phyloP scores from a whole-genome alignment of 257 asterid genomes.

The Misopates orontium region DNA sequence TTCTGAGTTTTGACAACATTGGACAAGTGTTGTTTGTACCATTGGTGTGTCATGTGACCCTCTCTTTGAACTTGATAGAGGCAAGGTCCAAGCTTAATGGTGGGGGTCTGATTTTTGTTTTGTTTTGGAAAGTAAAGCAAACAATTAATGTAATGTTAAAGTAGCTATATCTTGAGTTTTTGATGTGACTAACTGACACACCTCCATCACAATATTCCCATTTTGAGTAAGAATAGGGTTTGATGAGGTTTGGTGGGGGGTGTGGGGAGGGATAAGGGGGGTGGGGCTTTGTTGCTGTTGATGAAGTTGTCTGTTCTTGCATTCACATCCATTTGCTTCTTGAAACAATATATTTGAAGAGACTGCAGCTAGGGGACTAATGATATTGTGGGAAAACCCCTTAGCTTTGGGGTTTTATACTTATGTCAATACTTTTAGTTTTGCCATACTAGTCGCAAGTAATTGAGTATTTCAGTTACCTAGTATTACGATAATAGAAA shows the following conservation, averaged over 20 bases:
- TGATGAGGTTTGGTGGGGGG: too few species aligned
- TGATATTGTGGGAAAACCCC: too few species aligned
- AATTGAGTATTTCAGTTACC: too few species aligned
- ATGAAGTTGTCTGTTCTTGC: slow-evolving; percentile 8
- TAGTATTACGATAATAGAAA: too few species aligned
- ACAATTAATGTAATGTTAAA: neutral
- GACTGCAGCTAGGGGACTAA: too few species aligned
- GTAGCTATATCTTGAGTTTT: slow-evolving; percentile 26
- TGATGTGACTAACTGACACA: slow-evolving; percentile 51
- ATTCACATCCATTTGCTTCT: too few species aligned
- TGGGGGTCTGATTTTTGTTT: slow-evolving; percentile 13
- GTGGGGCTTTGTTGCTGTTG: slow-evolving; percentile 12
- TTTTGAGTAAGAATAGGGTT: slow-evolving; percentile 27
- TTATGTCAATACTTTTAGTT: too few species aligned
- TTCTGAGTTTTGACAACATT: slow-evolving; percentile 21
- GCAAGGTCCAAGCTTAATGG: slow-evolving; percentile 28
- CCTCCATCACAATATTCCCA: slow-evolving; percentile 44
- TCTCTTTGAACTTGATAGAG: too few species aligned
- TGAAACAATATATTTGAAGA: too few species aligned
- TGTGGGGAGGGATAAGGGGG: too few species aligned
- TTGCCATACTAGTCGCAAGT: too few species aligned
- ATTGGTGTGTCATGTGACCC: neutral
- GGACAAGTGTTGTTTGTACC: slow-evolving; percentile 36
- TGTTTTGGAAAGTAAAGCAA: slow-evolving; percentile 25
- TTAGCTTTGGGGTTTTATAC: too few species aligned